Evolutionary conservation across 495 filamentous ascomycete genomes (phyloP).

Genomic region (Penicillium riverlandense): DNA sequence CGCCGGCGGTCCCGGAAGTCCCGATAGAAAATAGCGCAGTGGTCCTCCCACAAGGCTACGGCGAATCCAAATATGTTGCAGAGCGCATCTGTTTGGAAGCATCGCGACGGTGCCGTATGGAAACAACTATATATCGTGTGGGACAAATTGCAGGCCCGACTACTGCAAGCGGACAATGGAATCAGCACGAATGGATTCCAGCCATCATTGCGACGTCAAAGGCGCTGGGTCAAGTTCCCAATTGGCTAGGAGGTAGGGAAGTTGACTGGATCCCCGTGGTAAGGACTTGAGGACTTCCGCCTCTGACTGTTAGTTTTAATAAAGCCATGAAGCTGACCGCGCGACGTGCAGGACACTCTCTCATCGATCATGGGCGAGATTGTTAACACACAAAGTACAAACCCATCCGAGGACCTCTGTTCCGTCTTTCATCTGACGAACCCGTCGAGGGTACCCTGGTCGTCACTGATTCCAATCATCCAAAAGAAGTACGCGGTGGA

Average conservation of each 20-base stretch:
- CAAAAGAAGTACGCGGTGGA: constrained; percentile 6
- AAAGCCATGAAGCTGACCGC: neutral
- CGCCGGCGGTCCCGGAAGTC: constrained; percentile 37
- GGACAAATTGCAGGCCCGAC: constrained; percentile 53
- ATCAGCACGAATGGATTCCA: constrained; percentile 29
- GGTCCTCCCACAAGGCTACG: constrained; percentile 42
- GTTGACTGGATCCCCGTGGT: constrained; percentile 24
- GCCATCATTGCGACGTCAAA: constrained; percentile 26
- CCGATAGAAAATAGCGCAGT: constrained; percentile 29
- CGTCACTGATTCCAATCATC: constrained; percentile 13
- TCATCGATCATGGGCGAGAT: constrained; percentile 15
- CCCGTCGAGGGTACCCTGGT: constrained; percentile 12
- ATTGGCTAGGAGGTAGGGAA: constrained; percentile 7
- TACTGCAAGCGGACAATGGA: constrained; percentile 23
- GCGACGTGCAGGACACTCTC: constrained; percentile 8
- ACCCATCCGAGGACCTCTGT: neutral
- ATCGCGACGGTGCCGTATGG: constrained; percentile 27
- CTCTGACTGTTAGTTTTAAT: too few species aligned
- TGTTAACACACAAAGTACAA: constrained; percentile 6
- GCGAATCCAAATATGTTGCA: constrained; percentile 47
- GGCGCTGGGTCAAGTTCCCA: constrained; percentile 16
- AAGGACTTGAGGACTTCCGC: neutral
- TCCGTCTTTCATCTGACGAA: constrained; percentile 27
- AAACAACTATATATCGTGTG: constrained; percentile 43
- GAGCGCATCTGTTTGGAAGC: constrained; percentile 47